These are phyloP conservation scores for Termitomyces titanicus DNA, from an alignment of 768 basidiomycete genomes.

Conservation along the genomic window DNA sequence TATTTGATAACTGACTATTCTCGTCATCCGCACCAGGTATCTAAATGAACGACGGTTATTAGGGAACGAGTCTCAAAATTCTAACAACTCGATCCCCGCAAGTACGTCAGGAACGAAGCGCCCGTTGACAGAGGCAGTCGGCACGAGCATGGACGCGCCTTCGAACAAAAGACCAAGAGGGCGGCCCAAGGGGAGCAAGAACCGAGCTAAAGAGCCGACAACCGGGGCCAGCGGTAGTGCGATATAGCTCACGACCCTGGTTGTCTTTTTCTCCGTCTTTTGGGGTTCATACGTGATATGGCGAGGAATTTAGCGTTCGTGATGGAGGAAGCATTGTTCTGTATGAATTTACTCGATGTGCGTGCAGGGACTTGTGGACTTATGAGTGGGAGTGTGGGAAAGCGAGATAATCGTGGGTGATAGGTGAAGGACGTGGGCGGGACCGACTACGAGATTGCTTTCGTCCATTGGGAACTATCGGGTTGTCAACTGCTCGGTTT, in stretches of 20 bases:
- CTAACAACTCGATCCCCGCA: not conserved
- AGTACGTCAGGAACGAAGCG: conserved; percentile 25
- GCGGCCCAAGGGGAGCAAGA: conserved; percentile 71
- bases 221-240: conserved; percentile 3
- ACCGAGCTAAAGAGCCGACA: conserved; percentile 25
- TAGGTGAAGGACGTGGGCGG: not conserved
- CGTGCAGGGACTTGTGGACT: not conserved
- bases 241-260: conserved; percentile 2
- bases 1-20: not conserved
- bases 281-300: not conserved
- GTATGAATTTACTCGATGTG: not conserved
- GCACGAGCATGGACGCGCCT: conserved; percentile 17
- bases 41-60: conserved; percentile 59
- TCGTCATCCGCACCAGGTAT: conserved; percentile 36
- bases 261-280: not conserved
- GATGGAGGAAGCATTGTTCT: not conserved
- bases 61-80: conserved; percentile 35
- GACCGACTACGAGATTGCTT: not conserved
- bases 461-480: not conserved
- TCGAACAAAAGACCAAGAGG: conserved; percentile 56
- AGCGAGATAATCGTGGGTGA: not conserved
- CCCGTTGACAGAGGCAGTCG: conserved; percentile 16
- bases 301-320: no score
- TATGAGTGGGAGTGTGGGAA: not conserved
- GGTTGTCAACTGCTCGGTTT: not conserved